Evolutionary conservation across 2,329 filamentous ascomycete genomes (phyloP).

Genomic region (Pseudopyrenochaeta lycopersici): DNA sequence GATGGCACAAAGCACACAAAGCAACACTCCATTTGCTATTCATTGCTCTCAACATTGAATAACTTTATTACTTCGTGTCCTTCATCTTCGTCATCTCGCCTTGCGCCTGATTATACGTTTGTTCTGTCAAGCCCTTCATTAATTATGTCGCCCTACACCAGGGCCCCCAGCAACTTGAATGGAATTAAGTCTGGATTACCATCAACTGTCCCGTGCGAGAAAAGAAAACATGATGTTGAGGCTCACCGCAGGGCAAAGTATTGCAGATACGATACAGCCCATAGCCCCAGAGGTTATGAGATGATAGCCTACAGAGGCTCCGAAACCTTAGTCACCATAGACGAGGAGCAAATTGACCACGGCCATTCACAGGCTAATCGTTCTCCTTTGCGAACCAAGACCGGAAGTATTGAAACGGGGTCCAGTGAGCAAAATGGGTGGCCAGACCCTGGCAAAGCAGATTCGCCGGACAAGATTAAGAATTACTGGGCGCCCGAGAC

Average conservation of each 20-base stretch:
- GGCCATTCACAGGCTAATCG: neutral
- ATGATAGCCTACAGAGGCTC: neutral
- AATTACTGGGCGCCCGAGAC: neutral
- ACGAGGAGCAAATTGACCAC: neutral
- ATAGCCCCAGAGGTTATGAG: neutral
- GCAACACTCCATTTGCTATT: no score
- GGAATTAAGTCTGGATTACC: neutral
- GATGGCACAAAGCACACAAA: no score
- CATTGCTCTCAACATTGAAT: no score
- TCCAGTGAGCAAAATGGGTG: neutral
- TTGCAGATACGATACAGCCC: neutral
- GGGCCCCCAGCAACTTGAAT: no score
- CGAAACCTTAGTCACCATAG: neutral
- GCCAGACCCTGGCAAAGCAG: neutral
- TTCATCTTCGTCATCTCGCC: no score
- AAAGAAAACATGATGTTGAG: neutral
- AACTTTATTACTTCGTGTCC: no score
- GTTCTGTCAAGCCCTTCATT: no score
- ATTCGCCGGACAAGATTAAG: neutral
- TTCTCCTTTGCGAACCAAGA: neutral
- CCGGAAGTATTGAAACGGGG: neutral
- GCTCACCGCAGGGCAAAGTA: neutral
- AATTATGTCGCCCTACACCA: no score
- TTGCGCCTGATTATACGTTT: no score
- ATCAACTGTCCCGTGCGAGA: constrained; percentile 7